These are phyloP conservation scores for Boletus subparvulus DNA, from an alignment of 768 basidiomycete genomes.

Conservation along the genomic window DNA sequence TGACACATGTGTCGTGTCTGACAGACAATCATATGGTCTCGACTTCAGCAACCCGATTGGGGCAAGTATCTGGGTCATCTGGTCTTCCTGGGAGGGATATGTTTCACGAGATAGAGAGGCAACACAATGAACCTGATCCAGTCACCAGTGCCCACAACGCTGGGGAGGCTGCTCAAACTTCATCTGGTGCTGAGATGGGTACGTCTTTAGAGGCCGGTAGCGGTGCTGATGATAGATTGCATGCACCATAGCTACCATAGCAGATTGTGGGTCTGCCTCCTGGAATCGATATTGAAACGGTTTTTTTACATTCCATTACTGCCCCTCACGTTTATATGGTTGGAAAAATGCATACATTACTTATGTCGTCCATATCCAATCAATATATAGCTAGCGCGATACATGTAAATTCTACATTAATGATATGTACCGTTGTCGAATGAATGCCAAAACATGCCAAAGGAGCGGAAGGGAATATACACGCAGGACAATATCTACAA, in stretches of 20 bases:
- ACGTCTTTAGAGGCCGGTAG: not conserved
- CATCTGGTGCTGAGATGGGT: not conserved
- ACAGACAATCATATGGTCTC: constrained; percentile 43
- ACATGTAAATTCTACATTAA: constrained; percentile 33
- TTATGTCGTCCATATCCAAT: constrained; percentile 7
- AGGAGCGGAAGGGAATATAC: constrained; percentile 11
- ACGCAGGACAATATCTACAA: constrained; percentile 16
- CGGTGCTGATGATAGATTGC: constrained; percentile 1
- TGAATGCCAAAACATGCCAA: constrained; percentile 13
- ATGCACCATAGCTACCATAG: not conserved
- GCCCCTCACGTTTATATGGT: not conserved
- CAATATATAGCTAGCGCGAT: constrained; percentile 16
- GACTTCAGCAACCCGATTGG: not conserved
- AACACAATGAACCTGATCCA: not conserved
- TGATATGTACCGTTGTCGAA: constrained; percentile 17
- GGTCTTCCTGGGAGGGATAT: constrained; percentile 1
- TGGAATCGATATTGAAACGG: not conserved
- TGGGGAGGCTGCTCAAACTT: constrained; percentile 3
- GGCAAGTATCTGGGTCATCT: constrained; percentile 2
- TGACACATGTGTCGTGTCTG: constrained; percentile 8
- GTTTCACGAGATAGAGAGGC: constrained; percentile 1
- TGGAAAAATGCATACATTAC: constrained; percentile 1
- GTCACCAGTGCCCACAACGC: not conserved
- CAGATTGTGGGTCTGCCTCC: not conserved
- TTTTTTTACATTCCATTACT: not conserved